Evolutionary conservation across 2,329 filamentous ascomycete genomes (phyloP).

Genomic region (Botrytis squamosa): DNA sequence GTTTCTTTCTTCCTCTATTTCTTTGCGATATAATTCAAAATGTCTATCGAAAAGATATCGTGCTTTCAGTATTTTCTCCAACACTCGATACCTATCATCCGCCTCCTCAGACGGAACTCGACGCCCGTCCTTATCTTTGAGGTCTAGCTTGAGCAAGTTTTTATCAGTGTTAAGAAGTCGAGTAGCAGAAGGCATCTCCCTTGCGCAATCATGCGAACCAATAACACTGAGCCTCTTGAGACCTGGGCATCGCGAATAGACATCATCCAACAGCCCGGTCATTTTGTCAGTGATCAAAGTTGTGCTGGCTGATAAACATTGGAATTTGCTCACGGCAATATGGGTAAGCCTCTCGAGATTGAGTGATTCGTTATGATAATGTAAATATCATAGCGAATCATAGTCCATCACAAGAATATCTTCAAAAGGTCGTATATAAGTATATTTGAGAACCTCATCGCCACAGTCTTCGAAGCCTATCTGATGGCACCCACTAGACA

Average conservation of each 20-base stretch:
- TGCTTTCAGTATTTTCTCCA: neutral
- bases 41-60: neutral
- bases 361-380: neutral
- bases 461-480: neutral
- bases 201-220: rapidly evolving
- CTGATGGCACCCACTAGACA: rapidly evolving
- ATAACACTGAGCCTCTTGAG: neutral
- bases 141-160: neutral
- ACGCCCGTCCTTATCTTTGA: neutral
- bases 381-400: neutral
- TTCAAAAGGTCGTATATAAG: neutral
- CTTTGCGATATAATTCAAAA: neutral
- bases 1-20: neutral
- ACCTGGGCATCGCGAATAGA: neutral
- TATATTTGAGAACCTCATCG: neutral
- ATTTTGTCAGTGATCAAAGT: neutral
- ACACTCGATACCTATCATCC: neutral
- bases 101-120: neutral
- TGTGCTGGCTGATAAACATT: neutral
- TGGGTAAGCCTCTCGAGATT: neutral
- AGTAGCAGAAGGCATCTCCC: neutral
- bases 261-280: neutral
- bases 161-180: neutral
- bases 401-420: neutral
- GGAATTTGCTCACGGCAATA: neutral